These are phyloP conservation scores for Aspergillus neoniger DNA, from an alignment of 2,329 filamentous ascomycete species.

Conservation along the genomic window DNA sequence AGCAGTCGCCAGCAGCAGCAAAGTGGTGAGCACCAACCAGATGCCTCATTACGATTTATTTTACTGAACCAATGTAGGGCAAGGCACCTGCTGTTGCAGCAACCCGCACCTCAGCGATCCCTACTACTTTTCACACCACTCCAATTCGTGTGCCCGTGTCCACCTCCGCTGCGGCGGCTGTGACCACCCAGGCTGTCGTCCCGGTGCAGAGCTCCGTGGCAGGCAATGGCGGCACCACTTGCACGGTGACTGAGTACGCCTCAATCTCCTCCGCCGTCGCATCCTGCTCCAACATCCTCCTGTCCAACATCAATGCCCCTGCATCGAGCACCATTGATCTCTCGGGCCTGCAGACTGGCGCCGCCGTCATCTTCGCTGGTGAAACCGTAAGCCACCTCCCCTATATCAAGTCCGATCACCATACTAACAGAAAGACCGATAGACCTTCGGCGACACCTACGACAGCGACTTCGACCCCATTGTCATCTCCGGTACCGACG, in stretches of 20 bases:
- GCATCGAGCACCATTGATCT: conserved; percentile 45
- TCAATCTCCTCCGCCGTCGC: conserved; percentile 40
- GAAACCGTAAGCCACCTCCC: conserved; percentile 28
- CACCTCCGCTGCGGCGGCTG: neutral
- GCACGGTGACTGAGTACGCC: conserved; percentile 30
- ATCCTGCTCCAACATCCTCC: conserved; percentile 46
- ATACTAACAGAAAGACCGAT: neutral
- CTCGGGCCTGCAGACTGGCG: conserved; percentile 42
- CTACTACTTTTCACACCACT: conserved; percentile 8
- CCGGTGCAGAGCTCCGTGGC: neutral
- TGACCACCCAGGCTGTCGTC: neutral
- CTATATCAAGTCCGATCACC: no score
- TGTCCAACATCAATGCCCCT: conserved; percentile 44
- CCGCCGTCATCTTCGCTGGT: conserved; percentile 46
- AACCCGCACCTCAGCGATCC: neutral
- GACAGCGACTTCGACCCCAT: conserved; percentile 44
- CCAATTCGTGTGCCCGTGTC: neutral
- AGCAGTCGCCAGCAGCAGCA: neutral
- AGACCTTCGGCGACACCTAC: conserved; percentile 41
- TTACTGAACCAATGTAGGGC: neutral
- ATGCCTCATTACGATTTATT: no score
- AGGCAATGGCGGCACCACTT: conserved; percentile 22
- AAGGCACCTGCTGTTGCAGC: conserved; percentile 1
- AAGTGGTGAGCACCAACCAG: neutral
- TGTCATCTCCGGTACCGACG: conserved; percentile 40